phyloP scores from a whole-genome alignment of 352 stramenopile genomes.

The Aphanomyces stellatus region DNA sequence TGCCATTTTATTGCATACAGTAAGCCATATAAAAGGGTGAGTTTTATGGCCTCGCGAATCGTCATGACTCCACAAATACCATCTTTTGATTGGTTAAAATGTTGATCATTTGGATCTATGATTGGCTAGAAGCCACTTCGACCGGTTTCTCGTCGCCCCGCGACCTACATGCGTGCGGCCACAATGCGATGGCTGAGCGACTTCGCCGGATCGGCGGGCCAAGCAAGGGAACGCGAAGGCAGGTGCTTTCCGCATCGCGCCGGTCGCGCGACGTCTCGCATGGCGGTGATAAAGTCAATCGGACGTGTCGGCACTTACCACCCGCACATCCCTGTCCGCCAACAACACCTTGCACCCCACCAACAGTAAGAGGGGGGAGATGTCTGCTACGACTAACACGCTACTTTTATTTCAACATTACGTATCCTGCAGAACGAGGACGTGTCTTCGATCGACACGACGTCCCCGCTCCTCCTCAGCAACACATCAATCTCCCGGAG shows the following conservation, averaged over 20 bases:
- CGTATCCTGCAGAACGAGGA: not conserved
- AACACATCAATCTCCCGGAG: not conserved
- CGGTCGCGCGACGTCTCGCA: not conserved
- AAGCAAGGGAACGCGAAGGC: not conserved
- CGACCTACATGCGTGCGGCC: not conserved
- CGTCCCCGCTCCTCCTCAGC: not conserved
- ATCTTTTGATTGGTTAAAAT: conserved; percentile 5
- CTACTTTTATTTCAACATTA: not conserved
- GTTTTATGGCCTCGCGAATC: too few species aligned
- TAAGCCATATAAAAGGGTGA: too few species aligned
- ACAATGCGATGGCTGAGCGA: not conserved
- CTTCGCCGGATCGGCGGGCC: too few species aligned
- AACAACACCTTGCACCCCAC: too few species aligned
- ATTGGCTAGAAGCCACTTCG: not conserved
- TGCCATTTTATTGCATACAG: not conserved
- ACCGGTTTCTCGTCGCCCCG: not conserved
- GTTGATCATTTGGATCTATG: not conserved
- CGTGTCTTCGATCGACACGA: not conserved
- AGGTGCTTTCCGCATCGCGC: not conserved
- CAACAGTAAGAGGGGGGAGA: too few species aligned
- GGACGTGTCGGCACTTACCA: not conserved
- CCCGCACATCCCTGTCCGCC: too few species aligned
- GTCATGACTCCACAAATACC: not conserved
- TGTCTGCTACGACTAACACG: not conserved
- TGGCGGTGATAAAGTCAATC: not conserved